Evolutionary conservation across 2,329 filamentous ascomycete genomes (phyloP).

Genomic region (Penicillium sp.): DNA sequence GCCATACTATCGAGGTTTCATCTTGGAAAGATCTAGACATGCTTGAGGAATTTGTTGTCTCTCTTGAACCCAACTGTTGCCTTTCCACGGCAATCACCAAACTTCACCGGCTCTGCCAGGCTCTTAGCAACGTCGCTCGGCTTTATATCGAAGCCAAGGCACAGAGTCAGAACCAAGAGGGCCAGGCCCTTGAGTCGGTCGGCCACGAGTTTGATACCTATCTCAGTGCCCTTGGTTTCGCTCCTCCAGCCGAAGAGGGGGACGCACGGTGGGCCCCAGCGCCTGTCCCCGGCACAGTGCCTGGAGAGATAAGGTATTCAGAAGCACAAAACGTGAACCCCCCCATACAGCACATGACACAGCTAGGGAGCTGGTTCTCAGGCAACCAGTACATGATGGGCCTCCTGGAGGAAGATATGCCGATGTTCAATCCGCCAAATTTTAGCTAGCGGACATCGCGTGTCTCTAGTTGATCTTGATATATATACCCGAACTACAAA

Average conservation of each 20-base stretch:
- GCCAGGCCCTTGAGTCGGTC: constrained; percentile 55
- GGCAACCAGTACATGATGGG: constrained; percentile 70
- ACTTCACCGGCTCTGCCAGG: constrained; percentile 65
- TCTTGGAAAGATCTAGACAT: constrained; percentile 58
- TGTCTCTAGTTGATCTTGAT: not conserved
- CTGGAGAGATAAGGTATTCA: constrained; percentile 17
- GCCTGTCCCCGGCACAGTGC: constrained; percentile 5
- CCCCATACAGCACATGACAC: constrained; percentile 38
- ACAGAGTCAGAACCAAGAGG: constrained; percentile 55
- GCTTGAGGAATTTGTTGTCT: constrained; percentile 62
- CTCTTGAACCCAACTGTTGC: constrained; percentile 57
- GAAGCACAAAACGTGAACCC: constrained; percentile 19
- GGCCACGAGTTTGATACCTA: constrained; percentile 69
- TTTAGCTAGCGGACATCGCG: constrained; percentile 10
- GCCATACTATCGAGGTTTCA: constrained; percentile 58
- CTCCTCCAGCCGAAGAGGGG: constrained; percentile 40
- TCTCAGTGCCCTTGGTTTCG: constrained; percentile 66
- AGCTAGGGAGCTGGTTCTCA: constrained; percentile 68
- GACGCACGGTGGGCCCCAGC: constrained; percentile 18
- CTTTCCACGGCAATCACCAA: constrained; percentile 65
- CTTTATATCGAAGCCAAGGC: constrained; percentile 68
- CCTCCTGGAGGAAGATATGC: constrained; percentile 64
- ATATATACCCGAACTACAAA: not conserved
- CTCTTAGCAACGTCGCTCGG: constrained; percentile 65
- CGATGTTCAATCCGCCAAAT: constrained; percentile 33